Conservation (phyloP, 164 flowering plant species). For the Umbilicus rupestris region DNA sequence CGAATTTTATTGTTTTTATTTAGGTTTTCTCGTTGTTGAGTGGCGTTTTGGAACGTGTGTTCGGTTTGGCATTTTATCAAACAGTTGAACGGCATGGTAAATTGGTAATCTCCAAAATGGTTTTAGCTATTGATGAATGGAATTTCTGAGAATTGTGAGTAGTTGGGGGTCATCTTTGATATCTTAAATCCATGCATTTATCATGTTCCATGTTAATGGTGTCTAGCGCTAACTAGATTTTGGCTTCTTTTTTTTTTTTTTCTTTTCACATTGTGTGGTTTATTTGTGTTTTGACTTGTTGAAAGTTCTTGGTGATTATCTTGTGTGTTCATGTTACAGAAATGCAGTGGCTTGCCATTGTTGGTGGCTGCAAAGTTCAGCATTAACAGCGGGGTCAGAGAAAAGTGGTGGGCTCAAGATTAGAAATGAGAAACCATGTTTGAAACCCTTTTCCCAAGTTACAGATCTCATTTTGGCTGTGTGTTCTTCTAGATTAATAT, state of each 20-base stretch:
- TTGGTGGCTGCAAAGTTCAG: conserved; percentile 23
- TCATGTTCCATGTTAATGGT: too few relatives aligned
- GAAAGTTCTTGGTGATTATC: background rate
- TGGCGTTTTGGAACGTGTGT: background rate
- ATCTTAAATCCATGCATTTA: too few relatives aligned
- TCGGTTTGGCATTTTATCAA: conserved; percentile 1
- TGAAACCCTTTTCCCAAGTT: background rate
- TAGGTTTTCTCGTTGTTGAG: background rate
- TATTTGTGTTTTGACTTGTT: background rate
- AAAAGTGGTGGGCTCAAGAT: conserved; percentile 20
- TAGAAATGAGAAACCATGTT: background rate
- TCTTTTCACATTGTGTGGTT: background rate
- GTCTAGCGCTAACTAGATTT: too few relatives aligned
- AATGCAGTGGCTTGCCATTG: conserved; percentile 17
- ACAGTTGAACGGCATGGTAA: background rate
- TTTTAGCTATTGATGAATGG: background rate
- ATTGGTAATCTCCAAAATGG: background rate
- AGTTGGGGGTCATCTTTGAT: too few relatives aligned
- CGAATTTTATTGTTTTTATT: background rate
- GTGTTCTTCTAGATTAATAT: background rate
- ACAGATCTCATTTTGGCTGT: background rate
- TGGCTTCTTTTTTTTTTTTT: too few relatives aligned
- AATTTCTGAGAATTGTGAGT: too few relatives aligned
- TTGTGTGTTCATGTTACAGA: conserved; percentile 24
- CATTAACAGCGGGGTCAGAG: conserved; percentile 7